These are phyloP conservation scores for Exophiala sp. DNA, from an alignment of 2,329 filamentous ascomycete species.

Conservation along the genomic window DNA sequence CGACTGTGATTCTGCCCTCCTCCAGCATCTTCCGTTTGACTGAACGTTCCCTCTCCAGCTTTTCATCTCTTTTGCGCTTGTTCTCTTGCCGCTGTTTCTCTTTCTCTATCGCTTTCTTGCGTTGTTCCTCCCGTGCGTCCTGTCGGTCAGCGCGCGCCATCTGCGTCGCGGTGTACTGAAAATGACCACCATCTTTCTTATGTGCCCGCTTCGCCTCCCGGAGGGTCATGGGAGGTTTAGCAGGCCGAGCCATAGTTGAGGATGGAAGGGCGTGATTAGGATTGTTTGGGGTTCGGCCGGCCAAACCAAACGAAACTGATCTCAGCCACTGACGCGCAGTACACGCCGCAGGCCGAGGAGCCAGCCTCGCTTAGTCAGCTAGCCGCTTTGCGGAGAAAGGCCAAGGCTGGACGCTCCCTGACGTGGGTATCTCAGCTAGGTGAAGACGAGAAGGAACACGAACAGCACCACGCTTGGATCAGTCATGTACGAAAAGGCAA, in stretches of 20 bases:
- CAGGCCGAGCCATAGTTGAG: constrained; percentile 19
- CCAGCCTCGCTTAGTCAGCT: not conserved
- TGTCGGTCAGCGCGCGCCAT: constrained; percentile 24
- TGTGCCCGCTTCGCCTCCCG: constrained; percentile 27
- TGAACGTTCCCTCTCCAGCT: constrained; percentile 21
- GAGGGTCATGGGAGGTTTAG: constrained; percentile 26
- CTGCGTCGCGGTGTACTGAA: constrained; percentile 25
- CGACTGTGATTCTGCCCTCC: constrained; percentile 25
- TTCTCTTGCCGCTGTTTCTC: constrained; percentile 22
- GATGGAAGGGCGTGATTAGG: not conserved
- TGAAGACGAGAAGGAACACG: no score
- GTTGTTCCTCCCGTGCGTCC: constrained; percentile 22
- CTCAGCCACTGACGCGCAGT: not conserved
- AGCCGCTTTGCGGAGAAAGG: not conserved
- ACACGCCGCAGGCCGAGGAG: not conserved
- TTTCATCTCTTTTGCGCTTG: constrained; percentile 27
- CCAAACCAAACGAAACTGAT: not conserved
- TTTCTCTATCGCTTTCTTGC: constrained; percentile 22
- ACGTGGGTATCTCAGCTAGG: no score
- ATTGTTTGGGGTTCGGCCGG: not conserved
- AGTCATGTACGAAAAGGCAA: no score
- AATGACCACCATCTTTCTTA: constrained; percentile 22
- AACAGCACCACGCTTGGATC: no score
- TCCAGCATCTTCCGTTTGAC: constrained; percentile 24
- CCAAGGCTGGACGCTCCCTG: not conserved